Conservation (phyloP, 306 rosid species). For the Urtica urens region DNA sequence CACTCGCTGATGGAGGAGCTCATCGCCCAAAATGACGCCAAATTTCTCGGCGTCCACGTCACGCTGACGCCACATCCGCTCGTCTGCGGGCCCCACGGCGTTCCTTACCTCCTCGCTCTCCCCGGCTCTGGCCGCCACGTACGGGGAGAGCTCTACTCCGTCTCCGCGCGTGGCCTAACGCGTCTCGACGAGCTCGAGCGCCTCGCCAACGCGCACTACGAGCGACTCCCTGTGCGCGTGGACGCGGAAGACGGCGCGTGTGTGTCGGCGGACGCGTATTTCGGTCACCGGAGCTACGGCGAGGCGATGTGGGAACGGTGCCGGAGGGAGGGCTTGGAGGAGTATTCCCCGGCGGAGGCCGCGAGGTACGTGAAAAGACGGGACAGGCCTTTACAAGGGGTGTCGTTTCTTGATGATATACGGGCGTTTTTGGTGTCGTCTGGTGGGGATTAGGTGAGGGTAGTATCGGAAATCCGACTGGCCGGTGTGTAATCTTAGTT, state of each 20-base stretch:
- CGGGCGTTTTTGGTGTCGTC: slow-evolving; percentile 6
- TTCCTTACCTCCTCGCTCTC: slow-evolving; percentile 64
- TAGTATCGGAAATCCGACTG: not conserved
- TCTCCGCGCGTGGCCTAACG: slow-evolving; percentile 29
- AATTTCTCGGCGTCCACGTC: slow-evolving; percentile 38
- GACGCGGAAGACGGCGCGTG: not conserved
- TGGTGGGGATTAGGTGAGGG: not conserved
- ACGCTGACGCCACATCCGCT: slow-evolving; percentile 39
- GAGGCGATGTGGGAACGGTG: slow-evolving; percentile 55
- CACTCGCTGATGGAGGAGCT: slow-evolving; percentile 56
- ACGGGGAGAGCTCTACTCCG: slow-evolving; percentile 58
- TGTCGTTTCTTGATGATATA: slow-evolving; percentile 14
- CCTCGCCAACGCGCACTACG: slow-evolving; percentile 44
- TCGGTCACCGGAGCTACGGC: slow-evolving; percentile 50
- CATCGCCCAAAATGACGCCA: slow-evolving; percentile 46
- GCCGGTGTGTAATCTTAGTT: too few relatives aligned
- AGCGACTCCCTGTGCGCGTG: slow-evolving; percentile 38
- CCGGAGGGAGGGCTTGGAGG: slow-evolving; percentile 32
- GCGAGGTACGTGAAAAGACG: slow-evolving; percentile 60
- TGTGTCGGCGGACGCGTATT: slow-evolving; percentile 52
- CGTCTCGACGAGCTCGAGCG: slow-evolving; percentile 62
- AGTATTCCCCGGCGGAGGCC: slow-evolving; percentile 46
- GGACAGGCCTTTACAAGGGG: slow-evolving; percentile 41
- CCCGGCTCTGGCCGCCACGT: slow-evolving; percentile 51
- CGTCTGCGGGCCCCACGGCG: slow-evolving; percentile 65